Conservation (phyloP, 2,329 filamentous ascomycete genomes). For the Microdochium nivale region DNA sequence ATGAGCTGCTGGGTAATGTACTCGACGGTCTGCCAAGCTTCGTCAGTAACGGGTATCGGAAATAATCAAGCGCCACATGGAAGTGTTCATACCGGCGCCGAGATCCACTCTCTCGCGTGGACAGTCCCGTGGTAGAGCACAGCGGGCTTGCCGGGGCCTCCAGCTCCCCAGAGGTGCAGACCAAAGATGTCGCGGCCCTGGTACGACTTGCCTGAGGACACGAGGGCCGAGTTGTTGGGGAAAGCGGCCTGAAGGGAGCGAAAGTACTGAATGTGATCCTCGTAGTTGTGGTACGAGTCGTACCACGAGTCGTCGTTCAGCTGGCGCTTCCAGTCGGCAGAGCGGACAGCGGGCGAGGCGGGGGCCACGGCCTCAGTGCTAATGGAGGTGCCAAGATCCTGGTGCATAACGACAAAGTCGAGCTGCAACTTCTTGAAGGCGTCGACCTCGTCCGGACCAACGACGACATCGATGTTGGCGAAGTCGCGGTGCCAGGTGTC, state of each 20-base stretch:
- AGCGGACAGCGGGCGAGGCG: neutral
- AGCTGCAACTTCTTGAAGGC: conserved; percentile 19
- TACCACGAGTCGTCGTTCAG: conserved; percentile 31
- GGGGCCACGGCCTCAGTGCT: conserved; percentile 13
- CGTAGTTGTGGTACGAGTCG: conserved; percentile 39
- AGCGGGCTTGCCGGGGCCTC: conserved; percentile 35
- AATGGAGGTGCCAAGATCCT: conserved; percentile 20
- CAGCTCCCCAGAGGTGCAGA: conserved; percentile 37
- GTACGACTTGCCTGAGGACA: conserved; percentile 34
- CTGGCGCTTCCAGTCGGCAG: conserved; percentile 10
- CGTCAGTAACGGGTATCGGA: neutral
- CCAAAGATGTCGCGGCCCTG: conserved; percentile 48
- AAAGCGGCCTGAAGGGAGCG: conserved; percentile 30
- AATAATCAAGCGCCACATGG: neutral
- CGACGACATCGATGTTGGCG: conserved; percentile 20
- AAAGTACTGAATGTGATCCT: conserved; percentile 39
- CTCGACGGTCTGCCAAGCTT: conserved; percentile 24
- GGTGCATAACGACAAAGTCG: conserved; percentile 18
- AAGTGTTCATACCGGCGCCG: conserved; percentile 47
- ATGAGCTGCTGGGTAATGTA: conserved; percentile 38
- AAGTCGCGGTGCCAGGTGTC: conserved; percentile 14
- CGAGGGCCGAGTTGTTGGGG: conserved; percentile 34
- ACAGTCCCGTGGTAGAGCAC: conserved; percentile 42
- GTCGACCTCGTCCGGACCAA: conserved; percentile 18
- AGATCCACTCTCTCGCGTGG: conserved; percentile 47